phyloP scores from a whole-genome alignment of 768 basidiomycete species.

The Trametes sanguinea region DNA sequence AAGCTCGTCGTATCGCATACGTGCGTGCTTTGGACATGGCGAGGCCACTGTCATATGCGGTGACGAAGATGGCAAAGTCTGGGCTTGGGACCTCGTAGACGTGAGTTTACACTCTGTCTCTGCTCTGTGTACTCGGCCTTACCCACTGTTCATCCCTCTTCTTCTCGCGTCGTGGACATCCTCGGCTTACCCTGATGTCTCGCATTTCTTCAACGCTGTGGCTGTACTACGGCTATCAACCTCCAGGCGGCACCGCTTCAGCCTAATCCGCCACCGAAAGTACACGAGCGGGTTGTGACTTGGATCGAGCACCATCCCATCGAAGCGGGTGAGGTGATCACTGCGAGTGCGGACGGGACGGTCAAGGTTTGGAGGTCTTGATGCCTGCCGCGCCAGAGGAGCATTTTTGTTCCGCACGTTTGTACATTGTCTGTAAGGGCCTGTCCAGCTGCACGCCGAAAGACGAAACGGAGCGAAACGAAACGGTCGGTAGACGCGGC shows the following conservation, averaged over 20 bases:
- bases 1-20: constrained; percentile 75
- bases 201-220: no score
- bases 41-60: constrained; percentile 85
- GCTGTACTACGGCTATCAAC: neutral
- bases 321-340: constrained; percentile 81
- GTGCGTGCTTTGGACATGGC: constrained; percentile 78
- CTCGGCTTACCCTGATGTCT: no score
- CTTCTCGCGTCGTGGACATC: neutral
- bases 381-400: neutral
- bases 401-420: no score
- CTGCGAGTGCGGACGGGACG: constrained; percentile 88
- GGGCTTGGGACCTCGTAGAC: constrained; percentile 93
- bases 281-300: constrained; percentile 82
- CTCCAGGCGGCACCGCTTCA: constrained; percentile 67
- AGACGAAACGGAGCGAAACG: no score
- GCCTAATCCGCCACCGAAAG: constrained; percentile 74
- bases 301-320: constrained; percentile 92
- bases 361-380: constrained; percentile 76
- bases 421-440: neutral
- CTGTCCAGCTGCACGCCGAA: no score
- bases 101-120: constrained; percentile 47
- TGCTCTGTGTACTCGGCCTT: neutral
- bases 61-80: constrained; percentile 86
- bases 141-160: constrained; percentile 8
- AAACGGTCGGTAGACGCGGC: no score